These are phyloP conservation scores for Nemania abortiva DNA, from an alignment of 2,329 filamentous ascomycete species.

Conservation along the genomic window DNA sequence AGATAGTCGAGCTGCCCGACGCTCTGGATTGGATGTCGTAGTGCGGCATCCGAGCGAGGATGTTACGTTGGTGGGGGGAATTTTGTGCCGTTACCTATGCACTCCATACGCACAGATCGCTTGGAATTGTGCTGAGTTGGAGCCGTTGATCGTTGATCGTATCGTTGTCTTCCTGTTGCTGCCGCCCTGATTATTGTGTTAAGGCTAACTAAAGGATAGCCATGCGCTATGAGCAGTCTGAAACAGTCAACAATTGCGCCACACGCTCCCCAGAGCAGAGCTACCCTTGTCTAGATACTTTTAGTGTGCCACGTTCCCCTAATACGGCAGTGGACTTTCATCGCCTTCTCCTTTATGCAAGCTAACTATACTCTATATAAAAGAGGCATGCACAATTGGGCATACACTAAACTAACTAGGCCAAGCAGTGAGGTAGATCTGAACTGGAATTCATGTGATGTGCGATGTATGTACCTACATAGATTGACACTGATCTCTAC, in stretches of 20 bases:
- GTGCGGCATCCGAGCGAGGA: conserved; percentile 4
- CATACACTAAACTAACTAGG: too few species aligned
- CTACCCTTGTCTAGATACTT: neutral
- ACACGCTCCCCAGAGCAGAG: neutral
- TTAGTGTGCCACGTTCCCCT: neutral
- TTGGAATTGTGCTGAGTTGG: conserved; percentile 1
- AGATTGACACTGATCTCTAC: neutral
- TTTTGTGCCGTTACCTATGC: conserved; percentile 9
- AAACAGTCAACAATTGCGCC: neutral
- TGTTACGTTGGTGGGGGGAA: conserved; percentile 7
- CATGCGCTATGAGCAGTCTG: neutral
- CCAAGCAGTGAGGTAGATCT: neutral
- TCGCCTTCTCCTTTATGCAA: neutral
- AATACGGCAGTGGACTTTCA: neutral
- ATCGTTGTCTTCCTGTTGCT: neutral
- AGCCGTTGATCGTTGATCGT: conserved; percentile 10
- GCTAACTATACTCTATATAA: neutral
- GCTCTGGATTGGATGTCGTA: conserved; percentile 12
- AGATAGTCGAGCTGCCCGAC: conserved; percentile 13
- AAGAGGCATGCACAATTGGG: too few species aligned
- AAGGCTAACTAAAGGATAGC: neutral
- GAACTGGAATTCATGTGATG: neutral
- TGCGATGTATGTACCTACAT: neutral
- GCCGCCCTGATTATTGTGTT: neutral
- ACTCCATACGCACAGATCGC: neutral